A percentile compares a stretch with the other conserved stretches of the same genome.
phyloP scores from a whole-genome alignment of 306 rosid genomes.

The Quillaja saponaria region DNA sequence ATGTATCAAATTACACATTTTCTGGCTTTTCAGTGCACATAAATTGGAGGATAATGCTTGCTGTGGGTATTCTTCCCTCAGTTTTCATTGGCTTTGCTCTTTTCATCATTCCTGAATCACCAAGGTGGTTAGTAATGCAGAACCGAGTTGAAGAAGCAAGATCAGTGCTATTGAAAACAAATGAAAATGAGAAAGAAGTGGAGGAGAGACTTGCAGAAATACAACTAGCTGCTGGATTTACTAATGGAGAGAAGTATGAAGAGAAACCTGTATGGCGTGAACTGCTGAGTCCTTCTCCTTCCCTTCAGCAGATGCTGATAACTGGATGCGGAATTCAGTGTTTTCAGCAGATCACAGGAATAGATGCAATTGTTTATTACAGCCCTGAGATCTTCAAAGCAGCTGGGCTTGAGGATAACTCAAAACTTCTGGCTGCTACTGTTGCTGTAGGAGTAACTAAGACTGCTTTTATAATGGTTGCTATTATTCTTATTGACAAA shows the following conservation, averaged over 20 bases:
- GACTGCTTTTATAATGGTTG: constrained; percentile 76
- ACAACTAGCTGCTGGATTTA: constrained; percentile 61
- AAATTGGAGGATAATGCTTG: constrained; percentile 94
- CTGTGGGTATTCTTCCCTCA: constrained; percentile 80
- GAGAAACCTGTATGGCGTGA: constrained; percentile 72
- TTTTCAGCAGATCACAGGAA: constrained; percentile 96
- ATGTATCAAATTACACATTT: constrained; percentile 81
- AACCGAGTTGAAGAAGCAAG: constrained; percentile 82
- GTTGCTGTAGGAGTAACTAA: constrained; percentile 85
- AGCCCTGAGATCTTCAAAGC: constrained; percentile 76
- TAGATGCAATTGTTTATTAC: constrained; percentile 92
- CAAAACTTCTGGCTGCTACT: constrained; percentile 78
- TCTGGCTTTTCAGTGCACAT: constrained; percentile 70
- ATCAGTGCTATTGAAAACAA: constrained; percentile 73
- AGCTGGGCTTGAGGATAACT: constrained; percentile 65
- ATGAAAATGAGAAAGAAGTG: constrained; percentile 71
- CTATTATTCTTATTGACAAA: constrained; percentile 72
- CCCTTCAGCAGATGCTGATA: constrained; percentile 71
- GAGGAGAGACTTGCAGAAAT: constrained; percentile 89
- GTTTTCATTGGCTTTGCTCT: constrained; percentile 88
- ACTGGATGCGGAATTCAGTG: constrained; percentile 91
- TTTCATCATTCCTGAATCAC: constrained; percentile 85
- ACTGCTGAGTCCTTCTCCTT: constrained; percentile 69
- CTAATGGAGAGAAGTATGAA: constrained; percentile 50
- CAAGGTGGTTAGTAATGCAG: constrained; percentile 83